Evolutionary conservation across 202 grass and related monocot genomes (phyloP).

Genomic region (Setaria viridis): DNA sequence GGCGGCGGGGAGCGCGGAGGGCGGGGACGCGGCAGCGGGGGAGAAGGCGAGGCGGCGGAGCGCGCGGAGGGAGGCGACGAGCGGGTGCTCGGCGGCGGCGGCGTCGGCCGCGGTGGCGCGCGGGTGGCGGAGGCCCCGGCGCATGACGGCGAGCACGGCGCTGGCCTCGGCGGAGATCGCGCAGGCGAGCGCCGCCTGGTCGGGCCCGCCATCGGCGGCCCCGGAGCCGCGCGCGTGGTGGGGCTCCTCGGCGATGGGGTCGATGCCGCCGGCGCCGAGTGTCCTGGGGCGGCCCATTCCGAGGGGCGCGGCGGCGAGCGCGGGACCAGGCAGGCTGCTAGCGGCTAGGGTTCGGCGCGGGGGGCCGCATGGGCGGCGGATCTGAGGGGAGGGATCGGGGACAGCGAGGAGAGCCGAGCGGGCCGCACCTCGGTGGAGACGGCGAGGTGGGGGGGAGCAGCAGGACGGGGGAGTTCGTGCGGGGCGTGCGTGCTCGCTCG

Average conservation of each 20-base stretch:
- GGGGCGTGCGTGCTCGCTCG: slow-evolving; percentile 13
- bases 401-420: slow-evolving; percentile 7
- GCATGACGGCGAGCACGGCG: slow-evolving; percentile 84
- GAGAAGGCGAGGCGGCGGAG: slow-evolving; percentile 84
- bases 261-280: slow-evolving; percentile 53
- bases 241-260: slow-evolving; percentile 73
- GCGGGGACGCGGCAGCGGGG: not conserved
- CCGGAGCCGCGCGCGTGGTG: not conserved
- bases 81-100: slow-evolving; percentile 67
- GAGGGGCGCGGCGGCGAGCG: not conserved
- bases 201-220: not conserved
- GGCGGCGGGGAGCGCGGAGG: slow-evolving; percentile 47
- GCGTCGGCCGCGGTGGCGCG: slow-evolving; percentile 51
- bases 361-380: slow-evolving; percentile 25
- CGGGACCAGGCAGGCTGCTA: not conserved
- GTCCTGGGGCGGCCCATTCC: slow-evolving; percentile 62
- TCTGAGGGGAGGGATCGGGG: slow-evolving; percentile 41
- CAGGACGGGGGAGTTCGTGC: slow-evolving; percentile 32
- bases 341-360: not conserved
- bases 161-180: slow-evolving; percentile 80
- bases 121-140: slow-evolving; percentile 67
- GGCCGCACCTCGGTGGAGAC: slow-evolving; percentile 29
- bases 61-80: slow-evolving; percentile 71
- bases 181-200: slow-evolving; percentile 67
- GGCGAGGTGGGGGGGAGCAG: slow-evolving; percentile 20